Conservation (phyloP, 345 rosid genomes). For the Lepidium africanum region DNA sequence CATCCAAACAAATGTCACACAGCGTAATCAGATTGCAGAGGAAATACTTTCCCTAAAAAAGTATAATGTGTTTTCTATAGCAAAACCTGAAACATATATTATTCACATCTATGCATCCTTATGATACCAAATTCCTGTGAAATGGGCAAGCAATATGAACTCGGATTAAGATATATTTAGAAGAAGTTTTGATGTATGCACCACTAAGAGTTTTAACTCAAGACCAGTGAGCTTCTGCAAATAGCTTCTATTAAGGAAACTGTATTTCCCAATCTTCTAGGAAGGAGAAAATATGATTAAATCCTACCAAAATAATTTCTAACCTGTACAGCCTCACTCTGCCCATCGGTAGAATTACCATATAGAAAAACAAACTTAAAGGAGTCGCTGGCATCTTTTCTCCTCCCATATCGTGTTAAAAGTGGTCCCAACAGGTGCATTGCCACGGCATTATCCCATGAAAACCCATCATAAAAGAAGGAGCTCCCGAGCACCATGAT, state of each 20-base stretch:
- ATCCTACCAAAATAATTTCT: conserved; percentile 3
- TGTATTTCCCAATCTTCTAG: not conserved
- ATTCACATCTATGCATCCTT: not conserved
- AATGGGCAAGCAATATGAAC: not conserved
- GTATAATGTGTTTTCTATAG: not conserved
- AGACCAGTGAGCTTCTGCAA: conserved; percentile 4
- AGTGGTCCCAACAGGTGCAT: conserved; percentile 77
- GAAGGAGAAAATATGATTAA: not conserved
- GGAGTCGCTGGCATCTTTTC: conserved; percentile 47
- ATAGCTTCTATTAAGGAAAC: not conserved
- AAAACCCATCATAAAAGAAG: conserved; percentile 62
- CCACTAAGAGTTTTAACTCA: conserved; percentile 4
- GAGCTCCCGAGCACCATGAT: conserved; percentile 82
- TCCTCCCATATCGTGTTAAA: conserved; percentile 64
- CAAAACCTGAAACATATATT: not conserved
- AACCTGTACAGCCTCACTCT: conserved; percentile 74
- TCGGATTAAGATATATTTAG: not conserved
- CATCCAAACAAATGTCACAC: not conserved
- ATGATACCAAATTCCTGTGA: not conserved
- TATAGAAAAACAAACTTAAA: conserved; percentile 76
- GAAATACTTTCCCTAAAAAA: not conserved
- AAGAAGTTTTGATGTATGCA: not conserved
- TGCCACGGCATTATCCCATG: conserved; percentile 85
- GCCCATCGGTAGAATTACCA: conserved; percentile 74
- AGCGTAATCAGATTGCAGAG: not conserved